Evolutionary conservation across 2,329 filamentous ascomycete species (phyloP).

Genomic region (Monascus ruber): DNA sequence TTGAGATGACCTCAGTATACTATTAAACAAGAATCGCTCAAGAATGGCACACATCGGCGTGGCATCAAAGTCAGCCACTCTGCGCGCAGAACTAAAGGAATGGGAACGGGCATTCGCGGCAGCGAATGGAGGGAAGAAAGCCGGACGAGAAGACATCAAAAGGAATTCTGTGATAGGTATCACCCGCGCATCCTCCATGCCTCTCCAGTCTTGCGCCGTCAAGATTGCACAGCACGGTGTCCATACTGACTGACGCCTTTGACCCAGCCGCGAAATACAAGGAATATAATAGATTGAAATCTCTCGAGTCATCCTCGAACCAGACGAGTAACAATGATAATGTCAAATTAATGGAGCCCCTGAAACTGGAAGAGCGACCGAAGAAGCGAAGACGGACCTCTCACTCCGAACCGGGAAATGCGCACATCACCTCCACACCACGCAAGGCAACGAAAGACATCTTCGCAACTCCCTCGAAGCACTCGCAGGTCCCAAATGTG

Average conservation of each 20-base stretch:
- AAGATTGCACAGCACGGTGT: not conserved
- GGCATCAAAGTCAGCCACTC: slow-evolving; percentile 14
- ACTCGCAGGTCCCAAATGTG: slow-evolving; percentile 5
- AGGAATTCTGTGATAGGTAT: slow-evolving; percentile 33
- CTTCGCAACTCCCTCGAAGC: slow-evolving; percentile 22
- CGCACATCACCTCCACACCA: slow-evolving; percentile 18
- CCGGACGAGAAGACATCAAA: slow-evolving; percentile 38
- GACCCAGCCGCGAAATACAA: slow-evolving; percentile 37
- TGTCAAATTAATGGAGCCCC: slow-evolving; percentile 8
- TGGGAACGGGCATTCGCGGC: slow-evolving; percentile 37
- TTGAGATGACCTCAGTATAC: not conserved
- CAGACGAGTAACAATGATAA: slow-evolving; percentile 7
- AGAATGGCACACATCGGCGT: slow-evolving; percentile 18
- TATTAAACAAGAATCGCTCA: slow-evolving; percentile 1
- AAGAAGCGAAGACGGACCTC: slow-evolving; percentile 24
- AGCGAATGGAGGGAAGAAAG: slow-evolving; percentile 33
- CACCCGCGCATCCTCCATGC: not conserved
- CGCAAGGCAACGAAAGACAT: slow-evolving; percentile 21
- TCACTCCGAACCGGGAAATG: slow-evolving; percentile 12
- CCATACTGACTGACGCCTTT: not conserved
- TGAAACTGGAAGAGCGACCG: slow-evolving; percentile 9
- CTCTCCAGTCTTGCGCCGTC: not conserved
- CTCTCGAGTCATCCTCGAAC: slow-evolving; percentile 17
- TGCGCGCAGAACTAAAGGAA: slow-evolving; percentile 36
- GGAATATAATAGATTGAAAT: slow-evolving; percentile 32